phyloP scores from a whole-genome alignment of 2,329 filamentous ascomycete genomes.

The Colletotrichum orbiculare region DNA sequence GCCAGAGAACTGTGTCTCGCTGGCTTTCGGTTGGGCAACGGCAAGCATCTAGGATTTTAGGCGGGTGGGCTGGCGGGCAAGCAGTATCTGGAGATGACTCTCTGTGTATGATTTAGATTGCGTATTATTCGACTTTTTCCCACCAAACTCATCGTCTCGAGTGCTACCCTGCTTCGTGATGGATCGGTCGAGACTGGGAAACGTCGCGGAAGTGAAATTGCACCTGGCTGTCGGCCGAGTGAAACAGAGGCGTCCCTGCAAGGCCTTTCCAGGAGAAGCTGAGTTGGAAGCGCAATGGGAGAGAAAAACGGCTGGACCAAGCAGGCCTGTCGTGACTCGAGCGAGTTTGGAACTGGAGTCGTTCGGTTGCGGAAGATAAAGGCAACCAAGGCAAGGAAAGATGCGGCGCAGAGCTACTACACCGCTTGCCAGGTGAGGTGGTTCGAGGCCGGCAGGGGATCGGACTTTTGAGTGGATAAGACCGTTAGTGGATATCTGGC shows the following conservation, averaged over 20 bases:
- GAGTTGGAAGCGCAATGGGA: neutral
- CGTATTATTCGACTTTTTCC: slow-evolving; percentile 13
- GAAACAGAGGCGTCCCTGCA: slow-evolving; percentile 9
- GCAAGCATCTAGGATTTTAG: slow-evolving; percentile 12
- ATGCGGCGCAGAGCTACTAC: neutral
- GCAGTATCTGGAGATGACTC: slow-evolving; percentile 2
- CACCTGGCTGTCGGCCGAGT: slow-evolving; percentile 4
- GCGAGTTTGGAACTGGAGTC: slow-evolving; percentile 6
- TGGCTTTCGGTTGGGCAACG: slow-evolving; percentile 2
- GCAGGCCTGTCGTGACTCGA: slow-evolving; percentile 5
- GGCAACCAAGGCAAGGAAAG: slow-evolving; percentile 4
- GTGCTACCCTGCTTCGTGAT: slow-evolving; percentile 23
- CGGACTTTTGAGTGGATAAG: neutral
- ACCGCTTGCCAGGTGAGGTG: neutral
- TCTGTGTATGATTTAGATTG: neutral
- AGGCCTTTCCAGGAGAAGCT: slow-evolving; percentile 1
- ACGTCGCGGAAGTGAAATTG: slow-evolving; percentile 6
- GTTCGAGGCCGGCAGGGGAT: neutral
- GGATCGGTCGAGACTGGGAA: slow-evolving; percentile 16
- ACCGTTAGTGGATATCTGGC: neutral
- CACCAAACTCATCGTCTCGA: slow-evolving; percentile 28
- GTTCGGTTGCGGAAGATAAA: slow-evolving; percentile 26
- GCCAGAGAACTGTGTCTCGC: slow-evolving; percentile 4
- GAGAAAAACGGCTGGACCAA: slow-evolving; percentile 2
- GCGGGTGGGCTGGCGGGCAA: neutral